phyloP scores from a whole-genome alignment of 192 early-diverging fungal genomes.

The Obelidium mucronatum region DNA sequence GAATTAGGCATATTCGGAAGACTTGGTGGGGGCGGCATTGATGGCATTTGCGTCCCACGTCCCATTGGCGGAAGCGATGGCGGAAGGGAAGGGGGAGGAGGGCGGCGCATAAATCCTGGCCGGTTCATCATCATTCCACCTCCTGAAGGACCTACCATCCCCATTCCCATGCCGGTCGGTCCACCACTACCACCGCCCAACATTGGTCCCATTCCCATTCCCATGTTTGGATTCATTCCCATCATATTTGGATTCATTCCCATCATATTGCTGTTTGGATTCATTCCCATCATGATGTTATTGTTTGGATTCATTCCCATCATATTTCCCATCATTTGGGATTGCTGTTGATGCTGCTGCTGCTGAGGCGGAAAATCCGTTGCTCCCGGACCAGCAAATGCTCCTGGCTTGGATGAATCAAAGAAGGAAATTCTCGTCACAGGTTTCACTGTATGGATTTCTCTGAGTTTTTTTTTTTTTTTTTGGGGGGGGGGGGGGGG shows the following conservation, averaged over 20 bases:
- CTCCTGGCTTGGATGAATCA: slow-evolving; percentile 1
- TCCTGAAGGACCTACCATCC: not conserved
- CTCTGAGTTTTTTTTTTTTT: not conserved
- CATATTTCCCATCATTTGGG: not conserved
- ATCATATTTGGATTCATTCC: not conserved
- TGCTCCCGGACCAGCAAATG: not conserved
- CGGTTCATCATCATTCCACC: slow-evolving; percentile 15
- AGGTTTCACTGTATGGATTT: slow-evolving; percentile 12
- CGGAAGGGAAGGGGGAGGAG: too few species aligned
- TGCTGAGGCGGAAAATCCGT: not conserved
- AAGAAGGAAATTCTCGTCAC: not conserved
- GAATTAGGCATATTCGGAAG: not conserved
- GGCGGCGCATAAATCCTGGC: not conserved
- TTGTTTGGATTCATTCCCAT: too few species aligned
- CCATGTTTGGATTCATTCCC: not conserved
- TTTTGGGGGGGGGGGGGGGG: too few species aligned
- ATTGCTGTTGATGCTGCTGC: slow-evolving; percentile 7
- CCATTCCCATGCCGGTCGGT: too few species aligned
- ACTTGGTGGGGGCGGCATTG: not conserved
- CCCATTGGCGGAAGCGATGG: too few species aligned
- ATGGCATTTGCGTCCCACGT: not conserved
- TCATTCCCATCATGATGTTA: too few species aligned
- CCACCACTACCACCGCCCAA: too few species aligned
- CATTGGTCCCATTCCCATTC: not conserved
- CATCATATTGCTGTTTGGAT: not conserved